A percentile compares a stretch with the other conserved stretches of the same genome.
These are phyloP conservation scores for Beauveria asiatica DNA, from an alignment of 2,329 filamentous ascomycete genomes.

Conservation along the genomic window DNA sequence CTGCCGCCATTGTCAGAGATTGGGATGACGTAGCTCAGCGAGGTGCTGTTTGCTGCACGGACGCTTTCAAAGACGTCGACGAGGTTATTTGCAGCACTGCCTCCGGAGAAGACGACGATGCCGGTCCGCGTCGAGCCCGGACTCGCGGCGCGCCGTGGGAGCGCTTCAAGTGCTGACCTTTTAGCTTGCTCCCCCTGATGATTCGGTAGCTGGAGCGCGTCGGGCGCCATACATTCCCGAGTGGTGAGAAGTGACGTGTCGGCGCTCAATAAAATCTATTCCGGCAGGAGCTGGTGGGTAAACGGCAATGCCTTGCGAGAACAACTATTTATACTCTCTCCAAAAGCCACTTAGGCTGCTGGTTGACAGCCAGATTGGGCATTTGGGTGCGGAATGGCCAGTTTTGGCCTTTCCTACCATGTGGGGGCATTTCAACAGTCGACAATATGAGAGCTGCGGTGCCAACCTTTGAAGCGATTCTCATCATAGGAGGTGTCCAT, in stretches of 20 bases:
- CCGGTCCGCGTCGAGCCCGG: slow-evolving; percentile 3
- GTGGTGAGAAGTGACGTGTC: not conserved
- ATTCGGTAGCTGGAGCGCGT: slow-evolving; percentile 1
- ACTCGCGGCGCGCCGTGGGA: slow-evolving; percentile 2
- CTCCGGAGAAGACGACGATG: slow-evolving; percentile 83
- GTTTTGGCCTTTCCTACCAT: not conserved
- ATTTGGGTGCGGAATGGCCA: not conserved
- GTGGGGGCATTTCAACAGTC: not conserved
- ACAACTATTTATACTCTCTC: not conserved
- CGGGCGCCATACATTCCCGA: not conserved
- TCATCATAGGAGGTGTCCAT: not conserved
- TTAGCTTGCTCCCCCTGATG: not conserved
- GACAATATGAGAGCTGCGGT: not conserved
- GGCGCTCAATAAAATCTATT: not conserved
- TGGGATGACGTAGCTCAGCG: slow-evolving; percentile 79
- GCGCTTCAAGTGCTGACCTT: not conserved
- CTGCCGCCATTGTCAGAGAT: slow-evolving; percentile 95
- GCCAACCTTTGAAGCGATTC: not conserved
- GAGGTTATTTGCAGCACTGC: slow-evolving; percentile 87
- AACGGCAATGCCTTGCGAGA: too few species aligned
- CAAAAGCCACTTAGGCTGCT: not conserved
- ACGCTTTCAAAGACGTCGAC: slow-evolving; percentile 79
- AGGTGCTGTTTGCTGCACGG: slow-evolving; percentile 54
- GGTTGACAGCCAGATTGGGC: not conserved
- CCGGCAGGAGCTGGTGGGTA: too few species aligned